These are phyloP conservation scores for Kurtzmaniella quercitrusa DNA, from an alignment of 1,139 yeast genomes.

Conservation along the genomic window DNA sequence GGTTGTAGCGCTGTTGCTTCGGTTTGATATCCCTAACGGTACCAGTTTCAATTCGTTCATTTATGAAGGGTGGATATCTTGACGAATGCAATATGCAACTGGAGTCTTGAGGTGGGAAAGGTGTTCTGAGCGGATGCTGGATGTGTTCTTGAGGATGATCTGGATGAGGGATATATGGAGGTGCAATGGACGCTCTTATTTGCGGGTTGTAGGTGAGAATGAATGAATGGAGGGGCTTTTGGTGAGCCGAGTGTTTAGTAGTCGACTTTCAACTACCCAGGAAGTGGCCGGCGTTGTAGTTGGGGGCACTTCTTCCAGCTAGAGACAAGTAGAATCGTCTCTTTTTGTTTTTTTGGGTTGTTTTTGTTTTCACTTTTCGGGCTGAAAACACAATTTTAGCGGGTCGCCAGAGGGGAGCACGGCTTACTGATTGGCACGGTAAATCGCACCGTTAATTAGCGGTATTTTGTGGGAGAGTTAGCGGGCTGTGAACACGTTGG, in stretches of 20 bases:
- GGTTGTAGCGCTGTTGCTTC: conserved; percentile 3
- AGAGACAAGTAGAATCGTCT: background rate
- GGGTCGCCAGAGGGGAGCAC: background rate
- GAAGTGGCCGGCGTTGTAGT: background rate
- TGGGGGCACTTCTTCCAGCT: background rate
- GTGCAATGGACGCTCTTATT: too few species aligned
- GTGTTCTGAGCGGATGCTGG: too few species aligned
- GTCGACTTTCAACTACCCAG: background rate
- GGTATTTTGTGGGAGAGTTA: too few species aligned
- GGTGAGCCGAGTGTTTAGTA: background rate
- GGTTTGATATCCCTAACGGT: conserved; percentile 8
- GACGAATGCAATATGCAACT: background rate
- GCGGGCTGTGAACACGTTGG: too few species aligned
- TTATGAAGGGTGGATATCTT: background rate
- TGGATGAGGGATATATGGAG: too few species aligned
- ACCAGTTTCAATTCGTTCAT: conserved; percentile 2
- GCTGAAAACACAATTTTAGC: background rate
- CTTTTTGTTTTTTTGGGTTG: background rate
- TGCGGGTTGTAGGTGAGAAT: too few species aligned
- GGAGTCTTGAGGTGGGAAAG: background rate
- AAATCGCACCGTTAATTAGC: too few species aligned
- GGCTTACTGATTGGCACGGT: background rate
- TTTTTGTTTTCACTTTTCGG: background rate
- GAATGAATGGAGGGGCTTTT: too few species aligned
- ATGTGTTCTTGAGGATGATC: too few species aligned